phyloP scores from a whole-genome alignment of 805 yeast species.

The Monosporozyma aerobia region DNA sequence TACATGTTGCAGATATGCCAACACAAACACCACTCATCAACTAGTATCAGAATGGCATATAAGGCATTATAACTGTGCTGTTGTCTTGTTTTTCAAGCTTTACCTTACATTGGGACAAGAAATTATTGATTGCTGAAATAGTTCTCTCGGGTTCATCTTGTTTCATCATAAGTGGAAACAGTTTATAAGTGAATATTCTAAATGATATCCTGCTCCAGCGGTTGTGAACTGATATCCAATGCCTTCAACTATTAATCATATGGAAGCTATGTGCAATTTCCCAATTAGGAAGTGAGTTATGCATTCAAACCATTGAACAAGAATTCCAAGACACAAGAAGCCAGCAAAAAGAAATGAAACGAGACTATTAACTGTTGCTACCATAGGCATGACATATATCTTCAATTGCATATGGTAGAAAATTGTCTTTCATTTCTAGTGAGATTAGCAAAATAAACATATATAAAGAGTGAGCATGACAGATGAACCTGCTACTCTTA shows the following conservation, averaged over 20 bases:
- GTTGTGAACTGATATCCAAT: not conserved
- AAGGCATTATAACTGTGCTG: constrained; percentile 11
- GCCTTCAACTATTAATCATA: not conserved
- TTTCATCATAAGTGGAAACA: not conserved
- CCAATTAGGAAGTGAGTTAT: not conserved
- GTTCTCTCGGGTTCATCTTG: not conserved
- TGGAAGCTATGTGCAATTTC: not conserved
- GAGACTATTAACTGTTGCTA: not conserved
- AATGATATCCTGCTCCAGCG: not conserved
- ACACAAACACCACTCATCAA: constrained; percentile 88
- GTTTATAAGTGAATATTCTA: not conserved
- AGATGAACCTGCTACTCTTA: not conserved
- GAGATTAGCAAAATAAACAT: not conserved
- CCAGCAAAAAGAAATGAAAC: not conserved
- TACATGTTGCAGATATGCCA: constrained; percentile 88
- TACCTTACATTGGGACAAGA: not conserved
- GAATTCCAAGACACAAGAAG: not conserved
- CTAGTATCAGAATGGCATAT: constrained; percentile 82
- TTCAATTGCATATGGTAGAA: too few species aligned
- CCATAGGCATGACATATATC: too few species aligned
- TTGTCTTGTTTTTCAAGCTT: not conserved
- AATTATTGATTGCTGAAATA: too few species aligned
- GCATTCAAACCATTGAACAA: not conserved
- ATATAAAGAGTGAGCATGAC: not conserved
- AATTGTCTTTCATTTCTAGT: not conserved